These are phyloP conservation scores for Stramenopiles sp. DNA, from an alignment of 352 stramenopile genomes.

Conservation along the genomic window DNA sequence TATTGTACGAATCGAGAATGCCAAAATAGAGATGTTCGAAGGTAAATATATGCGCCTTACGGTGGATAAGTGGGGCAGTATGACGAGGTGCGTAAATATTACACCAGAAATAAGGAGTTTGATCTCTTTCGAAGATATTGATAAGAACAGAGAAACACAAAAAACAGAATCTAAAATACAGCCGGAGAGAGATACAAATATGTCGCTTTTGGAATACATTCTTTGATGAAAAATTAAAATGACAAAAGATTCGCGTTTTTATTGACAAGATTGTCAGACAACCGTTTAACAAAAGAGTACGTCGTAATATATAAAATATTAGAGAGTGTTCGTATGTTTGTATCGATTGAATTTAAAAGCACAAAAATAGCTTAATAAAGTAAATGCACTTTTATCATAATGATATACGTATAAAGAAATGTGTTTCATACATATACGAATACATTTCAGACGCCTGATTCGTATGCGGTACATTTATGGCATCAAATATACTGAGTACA, in stretches of 20 bases:
- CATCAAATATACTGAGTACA: background rate
- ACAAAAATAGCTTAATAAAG: background rate
- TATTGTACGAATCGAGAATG: background rate
- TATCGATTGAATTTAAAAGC: background rate
- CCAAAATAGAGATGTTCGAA: background rate
- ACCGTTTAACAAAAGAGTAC: too few relatives aligned
- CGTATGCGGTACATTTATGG: background rate
- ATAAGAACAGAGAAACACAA: background rate
- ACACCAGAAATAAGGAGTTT: background rate
- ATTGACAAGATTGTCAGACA: too few relatives aligned
- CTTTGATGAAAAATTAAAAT: too few relatives aligned
- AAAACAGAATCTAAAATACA: background rate
- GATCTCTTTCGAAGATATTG: background rate
- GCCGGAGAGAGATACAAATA: background rate
- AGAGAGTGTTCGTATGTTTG: too few relatives aligned
- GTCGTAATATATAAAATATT: too few relatives aligned
- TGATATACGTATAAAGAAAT: background rate
- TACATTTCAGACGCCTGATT: background rate
- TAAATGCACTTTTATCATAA: background rate
- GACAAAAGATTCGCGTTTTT: too few relatives aligned
- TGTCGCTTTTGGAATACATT: too few relatives aligned
- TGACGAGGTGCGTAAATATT: background rate
- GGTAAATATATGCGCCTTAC: background rate
- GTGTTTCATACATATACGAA: background rate
- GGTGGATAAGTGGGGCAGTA: conserved; percentile 1